phyloP scores from a whole-genome alignment of 1,284 basidiomycete species.

The Psilocybe mexicana region DNA sequence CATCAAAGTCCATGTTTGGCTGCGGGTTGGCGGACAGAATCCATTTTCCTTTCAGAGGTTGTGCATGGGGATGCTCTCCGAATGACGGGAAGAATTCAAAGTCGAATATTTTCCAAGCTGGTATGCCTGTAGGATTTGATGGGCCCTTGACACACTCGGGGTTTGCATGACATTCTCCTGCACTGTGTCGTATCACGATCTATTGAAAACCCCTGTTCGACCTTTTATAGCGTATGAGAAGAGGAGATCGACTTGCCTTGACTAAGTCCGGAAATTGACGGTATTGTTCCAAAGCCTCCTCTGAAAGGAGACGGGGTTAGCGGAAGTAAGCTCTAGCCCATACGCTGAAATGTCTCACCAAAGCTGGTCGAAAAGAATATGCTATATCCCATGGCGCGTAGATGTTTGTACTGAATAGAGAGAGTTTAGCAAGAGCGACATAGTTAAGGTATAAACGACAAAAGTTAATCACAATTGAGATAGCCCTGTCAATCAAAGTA shows the following conservation, averaged over 20 bases:
- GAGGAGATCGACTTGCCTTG: constrained; percentile 15
- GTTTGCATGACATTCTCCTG: constrained; percentile 25
- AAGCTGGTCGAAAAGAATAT: constrained; percentile 26
- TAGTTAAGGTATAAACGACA: neutral
- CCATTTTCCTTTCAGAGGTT: constrained; percentile 26
- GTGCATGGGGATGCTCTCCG: constrained; percentile 14
- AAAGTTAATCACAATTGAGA: constrained; percentile 21
- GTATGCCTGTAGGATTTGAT: constrained; percentile 27
- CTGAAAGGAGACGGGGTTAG: constrained; percentile 10
- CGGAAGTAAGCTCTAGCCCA: neutral
- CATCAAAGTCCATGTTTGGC: constrained; percentile 4
- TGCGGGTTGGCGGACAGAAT: constrained; percentile 28
- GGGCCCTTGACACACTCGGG: constrained; percentile 25
- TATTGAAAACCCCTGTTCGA: neutral
- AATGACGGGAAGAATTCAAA: constrained; percentile 24
- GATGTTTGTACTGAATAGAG: constrained; percentile 24
- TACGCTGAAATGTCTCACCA: constrained; percentile 13
- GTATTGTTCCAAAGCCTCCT: constrained; percentile 26
- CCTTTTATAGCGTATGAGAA: neutral
- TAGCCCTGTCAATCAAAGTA: constrained; percentile 14
- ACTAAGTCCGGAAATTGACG: constrained; percentile 28
- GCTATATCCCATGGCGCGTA: constrained; percentile 26
- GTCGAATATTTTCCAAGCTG: constrained; percentile 31
- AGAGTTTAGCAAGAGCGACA: neutral
- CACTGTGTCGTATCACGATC: constrained; percentile 28